A percentile compares a stretch with the other conserved stretches of the same genome.
Evolutionary conservation across 768 basidiomycete species (phyloP).

Genomic region (Xerocomellus amylosporus): DNA sequence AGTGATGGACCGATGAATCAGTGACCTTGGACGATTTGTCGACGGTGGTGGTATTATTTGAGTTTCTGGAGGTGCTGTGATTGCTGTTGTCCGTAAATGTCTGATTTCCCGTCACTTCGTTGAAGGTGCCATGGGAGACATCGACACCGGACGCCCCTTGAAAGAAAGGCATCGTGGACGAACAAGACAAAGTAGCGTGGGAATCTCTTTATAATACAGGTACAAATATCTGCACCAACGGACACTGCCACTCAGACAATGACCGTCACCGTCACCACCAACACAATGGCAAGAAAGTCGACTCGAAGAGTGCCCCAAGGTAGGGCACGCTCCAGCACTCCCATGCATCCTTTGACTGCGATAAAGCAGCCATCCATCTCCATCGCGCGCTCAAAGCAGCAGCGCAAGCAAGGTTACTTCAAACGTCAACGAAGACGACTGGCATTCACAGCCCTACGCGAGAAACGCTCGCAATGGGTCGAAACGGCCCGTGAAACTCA

Average conservation of each 20-base stretch:
- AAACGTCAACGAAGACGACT: constrained; percentile 17
- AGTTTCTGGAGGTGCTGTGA: constrained; percentile 10
- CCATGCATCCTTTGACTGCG: constrained; percentile 19
- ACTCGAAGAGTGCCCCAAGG: constrained; percentile 23
- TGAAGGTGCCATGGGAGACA: constrained; percentile 16
- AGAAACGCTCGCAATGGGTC: constrained; percentile 32
- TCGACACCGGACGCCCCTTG: constrained; percentile 19
- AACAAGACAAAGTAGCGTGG: not conserved
- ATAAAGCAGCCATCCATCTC: constrained; percentile 24
- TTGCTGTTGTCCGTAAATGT: constrained; percentile 18
- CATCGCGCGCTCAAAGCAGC: constrained; percentile 15
- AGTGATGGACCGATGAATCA: constrained; percentile 25
- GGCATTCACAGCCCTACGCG: constrained; percentile 23
- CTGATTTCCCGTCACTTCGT: constrained; percentile 23
- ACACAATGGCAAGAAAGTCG: constrained; percentile 22
- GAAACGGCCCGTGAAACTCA: constrained; percentile 37
- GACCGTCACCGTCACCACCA: constrained; percentile 1
- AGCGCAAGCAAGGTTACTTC: constrained; percentile 23
- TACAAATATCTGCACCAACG: not conserved
- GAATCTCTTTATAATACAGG: not conserved
- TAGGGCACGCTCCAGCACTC: constrained; percentile 28
- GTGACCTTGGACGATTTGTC: constrained; percentile 13
- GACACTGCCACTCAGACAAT: not conserved
- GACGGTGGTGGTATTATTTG: constrained; percentile 20
- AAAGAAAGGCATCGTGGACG: constrained; percentile 25